Evolutionary conservation across 345 rosid species (phyloP).

Genomic region (Ceriops tagal): DNA sequence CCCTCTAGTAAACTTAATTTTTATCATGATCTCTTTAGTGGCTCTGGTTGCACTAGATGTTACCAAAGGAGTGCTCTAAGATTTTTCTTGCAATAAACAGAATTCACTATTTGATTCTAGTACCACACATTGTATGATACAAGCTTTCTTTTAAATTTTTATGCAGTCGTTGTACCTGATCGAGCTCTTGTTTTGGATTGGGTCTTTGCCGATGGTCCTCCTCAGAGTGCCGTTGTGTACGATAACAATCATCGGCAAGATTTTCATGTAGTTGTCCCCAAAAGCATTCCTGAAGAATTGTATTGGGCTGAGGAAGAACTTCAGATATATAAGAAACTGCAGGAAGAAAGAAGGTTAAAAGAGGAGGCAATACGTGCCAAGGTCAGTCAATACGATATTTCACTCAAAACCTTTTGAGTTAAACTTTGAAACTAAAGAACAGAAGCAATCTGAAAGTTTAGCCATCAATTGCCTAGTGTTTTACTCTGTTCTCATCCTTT

Average conservation of each 20-base stretch:
- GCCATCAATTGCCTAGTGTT: too few species aligned
- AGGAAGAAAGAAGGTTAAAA: conserved; percentile 59
- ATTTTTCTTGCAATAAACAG: not conserved
- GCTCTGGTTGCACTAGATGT: not conserved
- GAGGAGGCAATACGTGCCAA: conserved; percentile 71
- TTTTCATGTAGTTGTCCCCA: conserved; percentile 70
- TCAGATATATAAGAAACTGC: conserved; percentile 52
- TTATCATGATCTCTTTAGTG: not conserved
- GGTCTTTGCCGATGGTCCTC: conserved; percentile 93
- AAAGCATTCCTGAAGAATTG: conserved; percentile 40
- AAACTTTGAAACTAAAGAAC: not conserved
- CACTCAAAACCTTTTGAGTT: conserved; percentile 4
- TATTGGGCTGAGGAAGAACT: conserved; percentile 81
- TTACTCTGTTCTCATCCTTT: not conserved
- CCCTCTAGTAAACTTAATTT: not conserved
- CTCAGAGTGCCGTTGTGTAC: conserved; percentile 58
- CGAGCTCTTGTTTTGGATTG: conserved; percentile 73
- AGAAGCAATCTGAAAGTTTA: not conserved
- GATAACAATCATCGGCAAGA: conserved; percentile 71
- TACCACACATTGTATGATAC: not conserved
- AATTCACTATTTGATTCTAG: not conserved
- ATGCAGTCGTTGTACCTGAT: conserved; percentile 66
- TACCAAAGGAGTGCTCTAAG: not conserved
- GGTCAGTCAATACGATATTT: conserved; percentile 38
- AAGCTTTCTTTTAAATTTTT: not conserved